A percentile compares a stretch with the other conserved stretches of the same genome.
These are phyloP conservation scores for Exophiala aquamarina DNA, from an alignment of 2,329 filamentous ascomycete genomes.

Conservation along the genomic window DNA sequence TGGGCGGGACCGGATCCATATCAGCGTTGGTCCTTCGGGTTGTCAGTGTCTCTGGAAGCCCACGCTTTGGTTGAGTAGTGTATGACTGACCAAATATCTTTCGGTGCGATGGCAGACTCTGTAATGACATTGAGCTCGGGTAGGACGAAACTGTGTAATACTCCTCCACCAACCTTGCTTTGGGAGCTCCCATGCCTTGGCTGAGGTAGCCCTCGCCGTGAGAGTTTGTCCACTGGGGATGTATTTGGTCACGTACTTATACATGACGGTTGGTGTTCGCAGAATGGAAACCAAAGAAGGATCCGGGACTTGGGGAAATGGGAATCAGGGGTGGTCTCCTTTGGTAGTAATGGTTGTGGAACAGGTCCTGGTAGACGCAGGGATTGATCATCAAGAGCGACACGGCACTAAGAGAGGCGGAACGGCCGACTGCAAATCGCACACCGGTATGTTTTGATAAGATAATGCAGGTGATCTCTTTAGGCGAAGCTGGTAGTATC, in stretches of 20 bases:
- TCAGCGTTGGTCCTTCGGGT: slow-evolving; percentile 48
- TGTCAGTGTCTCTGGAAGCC: slow-evolving; percentile 29
- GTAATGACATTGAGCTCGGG: neutral
- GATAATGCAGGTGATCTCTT: no score
- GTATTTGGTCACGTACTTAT: slow-evolving; percentile 31
- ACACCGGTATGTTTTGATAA: no score
- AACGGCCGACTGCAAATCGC: no score
- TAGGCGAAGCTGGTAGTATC: no score
- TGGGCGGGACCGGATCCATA: slow-evolving; percentile 42
- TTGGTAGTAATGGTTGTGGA: no score
- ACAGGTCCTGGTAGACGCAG: no score
- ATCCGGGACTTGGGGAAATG: neutral
- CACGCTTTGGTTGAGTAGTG: no score
- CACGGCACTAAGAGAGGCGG: no score
- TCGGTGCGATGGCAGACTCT: slow-evolving; percentile 47
- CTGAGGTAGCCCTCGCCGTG: slow-evolving; percentile 41
- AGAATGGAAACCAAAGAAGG: neutral
- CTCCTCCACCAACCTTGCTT: slow-evolving; percentile 37
- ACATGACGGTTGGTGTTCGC: no score
- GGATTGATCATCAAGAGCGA: no score
- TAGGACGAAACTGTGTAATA: neutral
- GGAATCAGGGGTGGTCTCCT: no score
- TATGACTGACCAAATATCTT: slow-evolving; percentile 47
- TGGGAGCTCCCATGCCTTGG: slow-evolving; percentile 48
- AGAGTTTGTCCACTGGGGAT: slow-evolving; percentile 37